Conservation (phyloP, 139 green algal genomes). For the Edaphochlamys debaryana region DNA sequence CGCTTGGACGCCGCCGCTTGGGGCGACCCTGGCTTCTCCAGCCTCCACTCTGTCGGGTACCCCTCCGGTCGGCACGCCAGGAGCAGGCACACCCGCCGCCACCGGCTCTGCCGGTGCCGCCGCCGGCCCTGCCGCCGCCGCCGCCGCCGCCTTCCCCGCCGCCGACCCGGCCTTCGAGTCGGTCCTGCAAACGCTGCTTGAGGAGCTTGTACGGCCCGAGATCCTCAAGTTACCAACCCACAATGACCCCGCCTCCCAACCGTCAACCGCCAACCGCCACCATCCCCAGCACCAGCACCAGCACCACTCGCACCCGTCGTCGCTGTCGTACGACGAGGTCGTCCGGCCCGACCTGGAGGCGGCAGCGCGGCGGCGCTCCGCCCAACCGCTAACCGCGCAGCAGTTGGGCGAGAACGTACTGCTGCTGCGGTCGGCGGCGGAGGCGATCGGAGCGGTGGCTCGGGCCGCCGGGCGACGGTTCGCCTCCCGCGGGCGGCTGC, state of each 20-base stretch:
- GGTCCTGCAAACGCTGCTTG: conserved; percentile 40
- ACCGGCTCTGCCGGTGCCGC: too few relatives aligned
- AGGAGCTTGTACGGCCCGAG: conserved; percentile 11
- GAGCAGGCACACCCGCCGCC: too few relatives aligned
- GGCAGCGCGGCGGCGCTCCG: background rate
- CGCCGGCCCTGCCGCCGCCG: too few relatives aligned
- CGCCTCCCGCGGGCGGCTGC: conserved; percentile 51
- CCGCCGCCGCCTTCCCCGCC: background rate
- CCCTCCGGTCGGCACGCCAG: too few relatives aligned
- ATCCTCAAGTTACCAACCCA: conserved; percentile 14
- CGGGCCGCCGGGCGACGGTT: conserved; percentile 60
- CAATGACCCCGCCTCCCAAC: too few relatives aligned
- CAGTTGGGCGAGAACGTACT: conserved; percentile 74
- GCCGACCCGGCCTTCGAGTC: conserved; percentile 34
- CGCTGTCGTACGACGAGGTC: conserved; percentile 11
- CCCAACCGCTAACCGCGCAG: background rate
- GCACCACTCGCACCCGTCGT: background rate
- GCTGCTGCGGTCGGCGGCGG: conserved; percentile 62
- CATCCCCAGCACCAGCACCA: too few relatives aligned
- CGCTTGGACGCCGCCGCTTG: conserved; percentile 49
- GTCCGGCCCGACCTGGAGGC: background rate
- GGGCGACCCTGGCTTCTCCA: too few relatives aligned
- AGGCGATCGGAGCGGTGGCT: conserved; percentile 64
- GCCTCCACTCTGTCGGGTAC: too few relatives aligned
- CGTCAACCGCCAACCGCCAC: too few relatives aligned